Percentiles rank a stretch among this genome's conserved stretches.
These are phyloP conservation scores for Taiozyma onychis DNA, from an alignment of 1,139 yeast species.

Conservation along the genomic window DNA sequence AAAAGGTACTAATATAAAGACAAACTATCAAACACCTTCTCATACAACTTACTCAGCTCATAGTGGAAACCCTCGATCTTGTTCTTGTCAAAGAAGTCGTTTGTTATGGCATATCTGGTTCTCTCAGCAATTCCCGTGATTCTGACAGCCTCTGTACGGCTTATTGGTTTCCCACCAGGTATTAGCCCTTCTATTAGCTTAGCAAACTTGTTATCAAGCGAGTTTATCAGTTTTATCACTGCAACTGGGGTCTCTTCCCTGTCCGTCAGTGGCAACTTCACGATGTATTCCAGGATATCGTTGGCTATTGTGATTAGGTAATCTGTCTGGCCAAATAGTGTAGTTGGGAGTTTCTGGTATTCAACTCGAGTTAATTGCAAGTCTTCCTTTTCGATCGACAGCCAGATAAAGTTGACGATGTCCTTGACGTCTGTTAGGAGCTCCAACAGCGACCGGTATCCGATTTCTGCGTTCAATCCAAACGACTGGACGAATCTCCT, in stretches of 20 bases:
- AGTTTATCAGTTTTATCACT: slow-evolving; percentile 11
- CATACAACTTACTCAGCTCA: slow-evolving; percentile 17
- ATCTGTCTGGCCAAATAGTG: slow-evolving; percentile 21
- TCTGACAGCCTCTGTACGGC: slow-evolving; percentile 17
- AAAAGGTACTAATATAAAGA: not conserved
- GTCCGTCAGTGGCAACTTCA: slow-evolving; percentile 2
- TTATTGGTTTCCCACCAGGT: slow-evolving; percentile 13
- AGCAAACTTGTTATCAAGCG: slow-evolving; percentile 16
- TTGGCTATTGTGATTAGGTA: slow-evolving; percentile 20
- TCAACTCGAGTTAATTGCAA: slow-evolving; percentile 1
- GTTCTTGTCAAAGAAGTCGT: slow-evolving; percentile 10
- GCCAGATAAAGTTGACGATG: slow-evolving; percentile 19
- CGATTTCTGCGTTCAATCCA: slow-evolving; percentile 11
- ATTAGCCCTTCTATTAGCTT: slow-evolving; percentile 15
- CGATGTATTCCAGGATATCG: slow-evolving; percentile 16
- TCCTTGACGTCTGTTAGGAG: slow-evolving; percentile 12
- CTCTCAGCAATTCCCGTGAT: slow-evolving; percentile 20
- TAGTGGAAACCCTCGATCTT: slow-evolving; percentile 16
- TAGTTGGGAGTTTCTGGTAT: slow-evolving; percentile 4
- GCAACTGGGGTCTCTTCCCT: slow-evolving; percentile 8
- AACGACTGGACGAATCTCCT: slow-evolving; percentile 21
- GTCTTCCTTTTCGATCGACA: slow-evolving; percentile 16
- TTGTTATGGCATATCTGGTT: slow-evolving; percentile 9
- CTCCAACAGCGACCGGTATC: slow-evolving; percentile 12
- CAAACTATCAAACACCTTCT: slow-evolving; percentile 8